Evolutionary conservation across 257 asterid genomes (phyloP).

Genomic region (Coffea eugenioides): DNA sequence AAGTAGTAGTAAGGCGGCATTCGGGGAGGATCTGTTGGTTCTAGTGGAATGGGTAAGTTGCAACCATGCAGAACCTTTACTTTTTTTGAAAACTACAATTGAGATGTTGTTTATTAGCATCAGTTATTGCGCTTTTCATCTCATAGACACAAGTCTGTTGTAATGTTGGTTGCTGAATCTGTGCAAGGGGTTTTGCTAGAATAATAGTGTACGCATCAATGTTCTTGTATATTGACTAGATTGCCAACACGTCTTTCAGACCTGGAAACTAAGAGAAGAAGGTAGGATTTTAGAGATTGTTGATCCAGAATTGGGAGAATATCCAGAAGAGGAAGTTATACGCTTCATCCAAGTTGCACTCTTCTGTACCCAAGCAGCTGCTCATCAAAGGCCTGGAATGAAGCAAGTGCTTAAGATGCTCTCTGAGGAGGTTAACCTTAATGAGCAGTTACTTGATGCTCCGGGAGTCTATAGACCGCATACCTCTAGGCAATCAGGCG

Average conservation of each 20-base stretch:
- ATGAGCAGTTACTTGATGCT: slow-evolving; percentile 49
- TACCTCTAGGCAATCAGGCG: slow-evolving; percentile 22
- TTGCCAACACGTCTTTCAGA: slow-evolving; percentile 34
- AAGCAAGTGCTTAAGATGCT: slow-evolving; percentile 74
- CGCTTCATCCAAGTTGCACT: slow-evolving; percentile 65
- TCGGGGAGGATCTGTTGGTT: slow-evolving; percentile 55
- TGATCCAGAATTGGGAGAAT: slow-evolving; percentile 57
- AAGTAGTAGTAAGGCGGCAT: slow-evolving; percentile 65
- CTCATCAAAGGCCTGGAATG: slow-evolving; percentile 77
- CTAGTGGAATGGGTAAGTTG: slow-evolving; percentile 75
- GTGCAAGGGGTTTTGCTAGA: not conserved
- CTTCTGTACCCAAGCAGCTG: slow-evolving; percentile 70
- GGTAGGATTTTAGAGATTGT: slow-evolving; percentile 56
- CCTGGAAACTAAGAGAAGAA: slow-evolving; percentile 70
- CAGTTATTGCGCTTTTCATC: not conserved
- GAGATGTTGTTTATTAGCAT: not conserved
- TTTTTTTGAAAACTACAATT: too few species aligned
- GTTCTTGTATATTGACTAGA: not conserved
- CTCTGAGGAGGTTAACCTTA: slow-evolving; percentile 52
- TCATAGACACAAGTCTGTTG: not conserved
- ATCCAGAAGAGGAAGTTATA: slow-evolving; percentile 42
- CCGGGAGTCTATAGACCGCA: slow-evolving; percentile 57
- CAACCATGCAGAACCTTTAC: not conserved
- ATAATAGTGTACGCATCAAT: not conserved
- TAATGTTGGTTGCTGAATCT: not conserved